These are phyloP conservation scores for Trichoderma arundinaceum DNA, from an alignment of 2,329 filamentous ascomycete genomes.

Conservation along the genomic window DNA sequence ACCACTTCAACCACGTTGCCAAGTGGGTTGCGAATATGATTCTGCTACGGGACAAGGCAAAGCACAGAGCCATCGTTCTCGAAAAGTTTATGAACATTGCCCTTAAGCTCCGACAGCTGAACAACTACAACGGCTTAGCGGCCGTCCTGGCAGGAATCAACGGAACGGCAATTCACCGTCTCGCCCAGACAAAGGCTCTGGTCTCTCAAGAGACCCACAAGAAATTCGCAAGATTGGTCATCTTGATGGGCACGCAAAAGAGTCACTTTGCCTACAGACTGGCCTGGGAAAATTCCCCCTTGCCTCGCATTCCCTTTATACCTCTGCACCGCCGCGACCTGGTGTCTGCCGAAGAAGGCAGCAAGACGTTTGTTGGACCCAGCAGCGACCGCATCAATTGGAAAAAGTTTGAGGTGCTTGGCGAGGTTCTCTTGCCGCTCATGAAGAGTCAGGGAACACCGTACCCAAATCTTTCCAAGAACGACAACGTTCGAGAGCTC, in stretches of 20 bases:
- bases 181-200: conserved; percentile 78
- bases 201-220: conserved; percentile 75
- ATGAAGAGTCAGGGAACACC: conserved; percentile 89
- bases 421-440: conserved; percentile 86
- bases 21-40: conserved; percentile 85
- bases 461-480: conserved; percentile 73
- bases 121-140: conserved; percentile 97
- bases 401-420: conserved; percentile 97
- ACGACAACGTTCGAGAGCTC: conserved; percentile 73
- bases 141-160: conserved; percentile 93
- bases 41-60: conserved; percentile 90
- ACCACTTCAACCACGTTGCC: conserved; percentile 86
- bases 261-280: conserved; percentile 95
- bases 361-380: conserved; percentile 81
- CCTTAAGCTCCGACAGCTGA: conserved; percentile 81
- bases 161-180: conserved; percentile 81
- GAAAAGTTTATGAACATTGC: conserved; percentile 97
- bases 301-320: conserved; percentile 90
- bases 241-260: conserved; percentile 92
- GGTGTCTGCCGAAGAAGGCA: conserved; percentile 90
- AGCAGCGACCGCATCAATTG: conserved; percentile 84
- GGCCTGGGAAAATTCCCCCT: conserved; percentile 93
- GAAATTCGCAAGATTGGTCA: conserved; percentile 84
- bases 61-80: conserved; percentile 87
- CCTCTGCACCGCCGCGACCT: conserved; percentile 88